Percentiles rank a stretch among this genome's conserved stretches.
Evolutionary conservation across 805 yeast species (phyloP).

Genomic region (Jamesozyma piceae): DNA sequence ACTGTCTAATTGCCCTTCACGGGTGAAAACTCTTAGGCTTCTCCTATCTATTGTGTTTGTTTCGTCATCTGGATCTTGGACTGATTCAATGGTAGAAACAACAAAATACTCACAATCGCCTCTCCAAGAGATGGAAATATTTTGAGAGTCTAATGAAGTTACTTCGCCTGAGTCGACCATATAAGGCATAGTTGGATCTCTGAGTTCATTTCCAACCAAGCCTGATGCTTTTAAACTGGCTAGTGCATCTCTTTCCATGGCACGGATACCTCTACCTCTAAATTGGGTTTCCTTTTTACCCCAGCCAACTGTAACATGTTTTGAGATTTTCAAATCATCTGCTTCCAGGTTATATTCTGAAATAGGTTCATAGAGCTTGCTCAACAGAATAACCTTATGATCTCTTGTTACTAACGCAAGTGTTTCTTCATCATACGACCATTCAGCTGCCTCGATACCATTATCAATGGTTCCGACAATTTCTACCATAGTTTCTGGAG

Average conservation of each 20-base stretch:
- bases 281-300: slow-evolving; percentile 96
- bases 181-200: slow-evolving; percentile 85
- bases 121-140: slow-evolving; percentile 71
- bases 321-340: slow-evolving; percentile 57
- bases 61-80: slow-evolving; percentile 33
- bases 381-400: slow-evolving; percentile 52
- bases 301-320: slow-evolving; percentile 97
- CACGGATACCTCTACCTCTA: slow-evolving; percentile 85
- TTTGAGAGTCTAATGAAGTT: slow-evolving; percentile 44
- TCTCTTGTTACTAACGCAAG: slow-evolving; percentile 59
- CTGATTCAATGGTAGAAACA: slow-evolving; percentile 51
- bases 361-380: slow-evolving; percentile 72
- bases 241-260: slow-evolving; percentile 52
- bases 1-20: slow-evolving; percentile 70
- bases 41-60: slow-evolving; percentile 43
- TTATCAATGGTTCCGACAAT: slow-evolving; percentile 79
- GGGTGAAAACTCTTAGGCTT: slow-evolving; percentile 69
- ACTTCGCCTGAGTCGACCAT: slow-evolving; percentile 60
- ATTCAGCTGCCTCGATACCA: slow-evolving; percentile 60
- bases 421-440: slow-evolving; percentile 92
- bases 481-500: slow-evolving; percentile 48
- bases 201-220: slow-evolving; percentile 52
- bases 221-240: slow-evolving; percentile 48
- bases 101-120: slow-evolving; percentile 87
- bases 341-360: slow-evolving; percentile 50